Evolutionary conservation across 2,329 filamentous ascomycete species (phyloP).

Genomic region (Aspergillus clavatus): DNA sequence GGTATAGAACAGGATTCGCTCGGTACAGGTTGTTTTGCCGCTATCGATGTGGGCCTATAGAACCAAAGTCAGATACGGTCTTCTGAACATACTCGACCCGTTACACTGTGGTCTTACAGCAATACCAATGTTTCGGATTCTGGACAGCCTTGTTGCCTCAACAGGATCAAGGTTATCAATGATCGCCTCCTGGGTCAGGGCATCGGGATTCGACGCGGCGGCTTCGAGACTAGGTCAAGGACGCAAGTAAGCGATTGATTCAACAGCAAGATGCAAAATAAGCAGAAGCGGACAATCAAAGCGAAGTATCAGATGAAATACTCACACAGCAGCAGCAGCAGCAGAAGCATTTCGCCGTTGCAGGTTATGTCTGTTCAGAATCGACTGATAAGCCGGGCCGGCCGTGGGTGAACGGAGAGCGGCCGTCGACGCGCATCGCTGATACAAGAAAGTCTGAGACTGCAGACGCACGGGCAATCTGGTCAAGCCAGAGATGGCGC

Average conservation of each 20-base stretch:
- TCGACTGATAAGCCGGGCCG: conserved; percentile 31
- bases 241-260: conserved; percentile 19
- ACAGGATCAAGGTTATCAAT: conserved; percentile 74
- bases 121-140: conserved; percentile 95
- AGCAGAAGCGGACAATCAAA: too few relatives aligned
- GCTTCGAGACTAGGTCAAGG: conserved; percentile 48
- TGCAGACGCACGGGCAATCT: conserved; percentile 31
- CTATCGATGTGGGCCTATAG: conserved; percentile 90
- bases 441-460: conserved; percentile 33
- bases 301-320: background rate
- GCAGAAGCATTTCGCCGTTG: conserved; percentile 42
- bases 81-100: background rate
- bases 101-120: conserved; percentile 55
- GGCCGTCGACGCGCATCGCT: conserved; percentile 38
- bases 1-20: conserved; percentile 96
- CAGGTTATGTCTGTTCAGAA: conserved; percentile 38
- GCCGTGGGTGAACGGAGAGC: conserved; percentile 31
- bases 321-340: conserved; percentile 44
- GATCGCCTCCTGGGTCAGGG: conserved; percentile 59
- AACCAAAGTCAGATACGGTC: background rate
- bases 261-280: too few relatives aligned
- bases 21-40: conserved; percentile 93
- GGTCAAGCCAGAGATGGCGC: conserved; percentile 34
- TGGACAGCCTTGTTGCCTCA: conserved; percentile 71
- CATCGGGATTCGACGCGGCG: conserved; percentile 53